These are phyloP conservation scores for Podospora sp. DNA, from an alignment of 495 filamentous ascomycete species.

Conservation along the genomic window DNA sequence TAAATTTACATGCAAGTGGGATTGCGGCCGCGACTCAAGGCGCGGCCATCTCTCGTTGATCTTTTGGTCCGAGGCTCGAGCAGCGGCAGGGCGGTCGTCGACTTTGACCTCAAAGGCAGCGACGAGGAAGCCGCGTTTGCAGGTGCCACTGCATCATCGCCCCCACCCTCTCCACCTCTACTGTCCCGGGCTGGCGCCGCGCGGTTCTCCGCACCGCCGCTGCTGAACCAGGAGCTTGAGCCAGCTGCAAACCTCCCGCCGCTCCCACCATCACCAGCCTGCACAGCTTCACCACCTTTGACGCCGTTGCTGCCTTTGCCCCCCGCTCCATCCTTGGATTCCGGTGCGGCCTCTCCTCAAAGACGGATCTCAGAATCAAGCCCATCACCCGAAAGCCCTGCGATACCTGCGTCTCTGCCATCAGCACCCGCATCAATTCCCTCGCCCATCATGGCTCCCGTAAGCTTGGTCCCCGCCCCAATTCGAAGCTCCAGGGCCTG, in stretches of 20 bases:
- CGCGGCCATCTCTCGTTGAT: slow-evolving; percentile 73
- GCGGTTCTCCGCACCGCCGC: slow-evolving; percentile 19
- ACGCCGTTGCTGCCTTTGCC: slow-evolving; percentile 41
- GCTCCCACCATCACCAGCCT: slow-evolving; percentile 39
- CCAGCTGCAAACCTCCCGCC: slow-evolving; percentile 41
- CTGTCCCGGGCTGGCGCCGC: slow-evolving; percentile 17
- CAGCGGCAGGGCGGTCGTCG: background rate
- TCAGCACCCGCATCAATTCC: slow-evolving; percentile 37
- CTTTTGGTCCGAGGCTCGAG: slow-evolving; percentile 57
- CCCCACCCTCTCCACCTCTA: slow-evolving; percentile 25
- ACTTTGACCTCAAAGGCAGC: background rate
- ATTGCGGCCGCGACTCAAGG: slow-evolving; percentile 61
- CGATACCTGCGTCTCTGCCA: background rate
- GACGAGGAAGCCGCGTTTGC: background rate
- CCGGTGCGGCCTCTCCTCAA: slow-evolving; percentile 25
- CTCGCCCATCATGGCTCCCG: slow-evolving; percentile 63
- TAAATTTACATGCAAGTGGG: slow-evolving; percentile 36
- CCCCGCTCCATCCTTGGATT: slow-evolving; percentile 29
- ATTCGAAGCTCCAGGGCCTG: slow-evolving; percentile 1
- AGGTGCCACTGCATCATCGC: slow-evolving; percentile 34
- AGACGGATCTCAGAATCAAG: slow-evolving; percentile 28
- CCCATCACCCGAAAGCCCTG: slow-evolving; percentile 26
- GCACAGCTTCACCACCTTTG: slow-evolving; percentile 24
- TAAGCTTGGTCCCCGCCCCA: slow-evolving; percentile 41
- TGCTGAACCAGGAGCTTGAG: slow-evolving; percentile 14